Evolutionary conservation across 1,284 basidiomycete genomes (phyloP), one percentile per base, ranked within the genome.

Genomic region (Ustilago tritici): DNA sequence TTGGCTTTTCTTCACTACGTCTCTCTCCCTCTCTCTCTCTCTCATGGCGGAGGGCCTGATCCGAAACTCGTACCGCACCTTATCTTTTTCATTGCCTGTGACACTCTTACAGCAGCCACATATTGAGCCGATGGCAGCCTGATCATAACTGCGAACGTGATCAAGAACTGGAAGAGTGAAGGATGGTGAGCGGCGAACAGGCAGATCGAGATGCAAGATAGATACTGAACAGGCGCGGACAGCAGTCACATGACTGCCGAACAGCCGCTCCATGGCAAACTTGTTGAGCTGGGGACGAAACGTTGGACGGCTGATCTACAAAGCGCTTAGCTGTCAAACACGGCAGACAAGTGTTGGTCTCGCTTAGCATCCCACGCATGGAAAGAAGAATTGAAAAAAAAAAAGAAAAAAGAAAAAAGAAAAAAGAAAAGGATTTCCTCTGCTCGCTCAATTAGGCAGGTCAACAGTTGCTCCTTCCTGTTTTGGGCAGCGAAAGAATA

Each of bases 261-360:
- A 41, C 14, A 41, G 40, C 40, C 14, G 15, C 14, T 14, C 14
- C 17, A 17, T 41, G 6, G 9, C 40, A 15, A 4, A 41, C 14
- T 12, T 41, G 40, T 41, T 23, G 19, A 49, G 9, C n/a, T 11
- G 23, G 46, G 38, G 7, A 32, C 4, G 12, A 66, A 61, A 61
- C 47, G 59, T 61, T 67, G 65, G 54, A 14, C 35, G 47, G 65
- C 34, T 38, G 19, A 56, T 67, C 58, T 61, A 67, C 58, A 12
- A n/a, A 35, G 19, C 35, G 53, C 15, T 35, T 36, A 49, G 46
- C 60, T 56, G 67, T 56, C 67, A 63, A 69, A 63, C 38, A 41
- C 31, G 61, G 46, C 28, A 34, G 55, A 40, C 46, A 56, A 57
- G 67, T 70, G 67, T 70, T 70, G 67, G 67, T 70, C 67, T 70